These are phyloP conservation scores for Neurospora africana DNA, from an alignment of 495 filamentous ascomycete species.

Conservation along the genomic window DNA sequence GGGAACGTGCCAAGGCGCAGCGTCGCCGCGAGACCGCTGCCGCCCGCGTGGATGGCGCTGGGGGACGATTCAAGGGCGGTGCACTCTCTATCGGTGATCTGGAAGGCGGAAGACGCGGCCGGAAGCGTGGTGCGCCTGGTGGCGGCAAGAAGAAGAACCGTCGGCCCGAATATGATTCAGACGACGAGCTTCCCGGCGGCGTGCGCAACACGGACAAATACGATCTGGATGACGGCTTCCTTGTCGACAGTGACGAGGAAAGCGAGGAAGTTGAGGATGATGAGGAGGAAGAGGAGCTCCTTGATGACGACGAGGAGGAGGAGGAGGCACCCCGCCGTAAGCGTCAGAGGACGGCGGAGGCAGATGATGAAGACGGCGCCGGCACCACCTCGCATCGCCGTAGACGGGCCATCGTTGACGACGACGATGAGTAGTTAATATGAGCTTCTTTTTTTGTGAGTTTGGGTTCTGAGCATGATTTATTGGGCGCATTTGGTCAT, in stretches of 20 bases:
- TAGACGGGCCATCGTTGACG: conserved; percentile 37
- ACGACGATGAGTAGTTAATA: conserved; percentile 35
- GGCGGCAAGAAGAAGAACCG: conserved; percentile 32
- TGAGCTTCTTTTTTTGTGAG: not conserved
- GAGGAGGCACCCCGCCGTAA: conserved; percentile 38
- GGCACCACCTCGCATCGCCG: conserved; percentile 22
- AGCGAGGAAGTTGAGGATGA: conserved; percentile 52
- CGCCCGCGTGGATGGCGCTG: conserved; percentile 48
- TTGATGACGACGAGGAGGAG: conserved; percentile 38
- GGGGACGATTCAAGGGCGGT: conserved; percentile 37
- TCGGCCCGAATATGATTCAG: conserved; percentile 46
- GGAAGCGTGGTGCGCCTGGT: conserved; percentile 36
- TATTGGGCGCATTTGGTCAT: not conserved
- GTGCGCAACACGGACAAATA: conserved; percentile 68
- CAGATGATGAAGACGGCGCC: conserved; percentile 31
- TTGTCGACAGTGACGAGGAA: conserved; percentile 65
- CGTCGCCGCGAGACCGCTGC: conserved; percentile 57
- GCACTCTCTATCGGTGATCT: conserved; percentile 65
- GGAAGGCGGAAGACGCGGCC: conserved; percentile 47
- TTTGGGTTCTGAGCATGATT: not conserved
- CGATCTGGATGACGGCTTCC: conserved; percentile 68
- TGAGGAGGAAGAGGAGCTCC: conserved; percentile 43
- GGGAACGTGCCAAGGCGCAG: conserved; percentile 56
- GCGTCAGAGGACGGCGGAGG: conserved; percentile 34
- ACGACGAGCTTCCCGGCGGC: conserved; percentile 50